Percentiles rank a stretch among this genome's conserved stretches.
These are phyloP conservation scores for Neospermospora avenae DNA, from an alignment of 2,329 filamentous ascomycete species.

Conservation along the genomic window DNA sequence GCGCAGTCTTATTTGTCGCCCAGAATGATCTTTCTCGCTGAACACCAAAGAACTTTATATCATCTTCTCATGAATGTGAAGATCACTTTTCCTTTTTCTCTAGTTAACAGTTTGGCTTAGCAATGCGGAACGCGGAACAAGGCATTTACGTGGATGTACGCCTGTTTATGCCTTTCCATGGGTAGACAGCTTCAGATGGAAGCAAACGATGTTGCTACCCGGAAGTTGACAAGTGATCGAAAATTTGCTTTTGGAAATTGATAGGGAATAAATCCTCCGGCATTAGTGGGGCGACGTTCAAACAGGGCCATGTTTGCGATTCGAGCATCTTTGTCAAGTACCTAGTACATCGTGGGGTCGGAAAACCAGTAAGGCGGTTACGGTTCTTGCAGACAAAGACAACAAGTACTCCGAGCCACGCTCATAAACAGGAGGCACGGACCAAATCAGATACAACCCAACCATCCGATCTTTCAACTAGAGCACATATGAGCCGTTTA, in stretches of 20 bases:
- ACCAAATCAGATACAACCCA: too few species aligned
- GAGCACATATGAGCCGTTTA: too few species aligned
- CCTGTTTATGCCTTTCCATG: not conserved
- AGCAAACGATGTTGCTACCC: constrained; percentile 15
- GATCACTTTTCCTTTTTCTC: constrained; percentile 24
- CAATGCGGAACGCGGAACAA: constrained; percentile 1
- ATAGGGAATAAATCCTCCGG: constrained; percentile 9
- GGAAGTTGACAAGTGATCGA: constrained; percentile 15
- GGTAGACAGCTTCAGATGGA: too few species aligned
- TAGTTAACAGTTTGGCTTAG: constrained; percentile 10
- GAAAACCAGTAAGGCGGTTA: too few species aligned
- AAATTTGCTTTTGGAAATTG: not conserved
- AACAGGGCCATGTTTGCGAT: too few species aligned
- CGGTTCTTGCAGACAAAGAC: too few species aligned
- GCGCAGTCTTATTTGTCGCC: not conserved
- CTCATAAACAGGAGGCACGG: too few species aligned
- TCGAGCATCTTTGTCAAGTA: too few species aligned
- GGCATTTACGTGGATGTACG: not conserved
- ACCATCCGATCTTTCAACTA: too few species aligned
- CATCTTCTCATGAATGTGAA: constrained; percentile 9
- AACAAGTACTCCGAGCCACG: too few species aligned
- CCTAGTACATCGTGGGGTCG: too few species aligned
- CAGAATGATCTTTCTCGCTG: not conserved
- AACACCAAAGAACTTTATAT: constrained; percentile 17
- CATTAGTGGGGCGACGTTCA: constrained; percentile 3